Evolutionary conservation across 2,329 filamentous ascomycete genomes (phyloP), one percentile per base, ranked within the genome.

Genomic region (Hypoxylon sp.): DNA sequence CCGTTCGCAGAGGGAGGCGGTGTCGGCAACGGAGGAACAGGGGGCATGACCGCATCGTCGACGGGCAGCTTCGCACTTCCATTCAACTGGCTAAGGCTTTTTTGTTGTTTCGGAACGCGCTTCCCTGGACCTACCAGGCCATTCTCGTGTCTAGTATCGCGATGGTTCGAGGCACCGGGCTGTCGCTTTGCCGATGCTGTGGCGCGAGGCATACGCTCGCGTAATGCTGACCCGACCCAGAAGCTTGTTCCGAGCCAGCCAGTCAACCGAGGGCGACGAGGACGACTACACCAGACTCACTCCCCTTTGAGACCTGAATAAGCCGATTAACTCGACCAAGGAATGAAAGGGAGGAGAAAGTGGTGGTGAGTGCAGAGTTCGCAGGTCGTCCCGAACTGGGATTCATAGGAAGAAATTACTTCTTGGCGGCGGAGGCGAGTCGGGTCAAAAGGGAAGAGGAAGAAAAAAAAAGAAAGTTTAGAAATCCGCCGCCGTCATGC

Each of bases 131-230:
- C 86, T 80, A 91, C 88, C 72, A 91, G 80, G 69, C 90, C 91
- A 87, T 90, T 91, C 76, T 96, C 91, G 76, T 95, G 88, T 73
- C 88, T 85, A 67, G 79, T 83, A 74, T 87, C 87, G 76, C 85
- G 84, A 72, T 86, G 81, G 75, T 78, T 87, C 70, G 63, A 63
- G 59, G 78, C 78, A 75, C 78, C 79, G 75, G 78, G 77, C 72
- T 83, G 79, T 82, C 81, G 80, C 78, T 84, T 84, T 71, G 76
- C 71, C 71, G 78, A 78, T 71, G 74, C 76, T 65, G 79, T 75
- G 68, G 75, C 78, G 70, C 81, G 81, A 84, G 81, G 80, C 81
- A 84, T 84, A 78, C 78, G 78, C 62, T 67, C 51, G 64, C 59
- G 56, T 60, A 67, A 51, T 66, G 68, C 70, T 71, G 66, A 70